Conservation (phyloP, 306 rosid genomes). For the Bauhinia variegata region DNA sequence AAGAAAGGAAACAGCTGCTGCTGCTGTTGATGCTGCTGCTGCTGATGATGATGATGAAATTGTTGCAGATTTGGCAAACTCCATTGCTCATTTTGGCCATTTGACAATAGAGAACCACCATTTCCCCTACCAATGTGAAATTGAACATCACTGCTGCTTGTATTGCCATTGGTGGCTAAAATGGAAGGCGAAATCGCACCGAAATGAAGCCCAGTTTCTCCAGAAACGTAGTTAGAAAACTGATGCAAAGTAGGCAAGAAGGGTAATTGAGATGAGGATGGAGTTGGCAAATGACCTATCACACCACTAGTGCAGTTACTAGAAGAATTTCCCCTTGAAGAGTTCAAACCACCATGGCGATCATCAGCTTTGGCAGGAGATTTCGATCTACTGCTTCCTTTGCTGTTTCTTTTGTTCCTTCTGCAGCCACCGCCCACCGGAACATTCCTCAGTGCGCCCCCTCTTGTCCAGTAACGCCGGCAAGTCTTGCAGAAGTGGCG, state of each 20-base stretch:
- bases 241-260: constrained; percentile 59
- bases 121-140: constrained; percentile 46
- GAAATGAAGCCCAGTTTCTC: constrained; percentile 49
- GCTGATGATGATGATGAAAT: neutral
- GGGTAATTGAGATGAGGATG: constrained; percentile 49
- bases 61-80: constrained; percentile 52
- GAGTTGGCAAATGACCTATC: constrained; percentile 47
- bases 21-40: constrained; percentile 50
- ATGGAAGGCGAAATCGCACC: constrained; percentile 41
- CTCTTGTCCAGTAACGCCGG: constrained; percentile 89
- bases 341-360: constrained; percentile 46
- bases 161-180: constrained; percentile 39
- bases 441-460: constrained; percentile 82
- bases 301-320: constrained; percentile 44
- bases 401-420: constrained; percentile 75
- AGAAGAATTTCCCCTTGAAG: constrained; percentile 50
- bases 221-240: constrained; percentile 49
- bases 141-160: constrained; percentile 38
- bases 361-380: constrained; percentile 45
- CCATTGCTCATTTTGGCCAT: constrained; percentile 64
- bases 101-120: constrained; percentile 36
- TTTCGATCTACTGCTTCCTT: constrained; percentile 52
- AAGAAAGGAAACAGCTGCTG: constrained; percentile 65
- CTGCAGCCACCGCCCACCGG: constrained; percentile 95
- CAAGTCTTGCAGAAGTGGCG: constrained; percentile 94